phyloP scores from a whole-genome alignment of 352 stramenopile species.

The Phytopythium aichiense region DNA sequence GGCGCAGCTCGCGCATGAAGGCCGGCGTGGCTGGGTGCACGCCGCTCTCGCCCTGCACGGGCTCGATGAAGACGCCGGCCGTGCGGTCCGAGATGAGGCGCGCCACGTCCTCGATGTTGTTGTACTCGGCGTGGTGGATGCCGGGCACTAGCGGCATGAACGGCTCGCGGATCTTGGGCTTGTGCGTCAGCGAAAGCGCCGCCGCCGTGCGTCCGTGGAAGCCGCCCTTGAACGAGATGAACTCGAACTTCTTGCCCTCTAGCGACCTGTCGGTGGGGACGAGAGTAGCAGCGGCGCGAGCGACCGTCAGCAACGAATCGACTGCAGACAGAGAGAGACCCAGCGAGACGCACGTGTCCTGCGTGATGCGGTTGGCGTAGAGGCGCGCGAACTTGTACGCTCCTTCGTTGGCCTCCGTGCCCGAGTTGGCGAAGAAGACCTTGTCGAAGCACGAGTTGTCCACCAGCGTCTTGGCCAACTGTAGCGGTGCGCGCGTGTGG shows the following conservation, averaged over 20 bases:
- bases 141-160: conserved; percentile 81
- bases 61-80: conserved; percentile 78
- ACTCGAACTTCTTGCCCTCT: conserved; percentile 77
- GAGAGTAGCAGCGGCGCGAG: not conserved
- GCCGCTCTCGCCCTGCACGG: conserved; percentile 91
- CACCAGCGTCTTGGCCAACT: conserved; percentile 93
- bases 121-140: conserved; percentile 73
- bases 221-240: conserved; percentile 86
- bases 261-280: conserved; percentile 29
- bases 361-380: conserved; percentile 57
- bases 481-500: conserved; percentile 91
- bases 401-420: conserved; percentile 89
- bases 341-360: conserved; percentile 57
- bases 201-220: conserved; percentile 84
- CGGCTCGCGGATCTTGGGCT: conserved; percentile 79
- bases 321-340: not conserved
- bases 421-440: conserved; percentile 98
- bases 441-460: conserved; percentile 95
- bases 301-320: too few species aligned
- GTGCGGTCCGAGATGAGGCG: conserved; percentile 68
- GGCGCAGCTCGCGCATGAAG: conserved; percentile 89
- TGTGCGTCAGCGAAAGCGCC: conserved; percentile 81
- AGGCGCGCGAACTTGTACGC: conserved; percentile 86
- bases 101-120: conserved; percentile 83
- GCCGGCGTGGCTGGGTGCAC: conserved; percentile 89